Evolutionary conservation across 208 protist genomes (phyloP), one percentile per base, ranked within the genome.

Genomic region (Trypanosoma cruzi): DNA sequence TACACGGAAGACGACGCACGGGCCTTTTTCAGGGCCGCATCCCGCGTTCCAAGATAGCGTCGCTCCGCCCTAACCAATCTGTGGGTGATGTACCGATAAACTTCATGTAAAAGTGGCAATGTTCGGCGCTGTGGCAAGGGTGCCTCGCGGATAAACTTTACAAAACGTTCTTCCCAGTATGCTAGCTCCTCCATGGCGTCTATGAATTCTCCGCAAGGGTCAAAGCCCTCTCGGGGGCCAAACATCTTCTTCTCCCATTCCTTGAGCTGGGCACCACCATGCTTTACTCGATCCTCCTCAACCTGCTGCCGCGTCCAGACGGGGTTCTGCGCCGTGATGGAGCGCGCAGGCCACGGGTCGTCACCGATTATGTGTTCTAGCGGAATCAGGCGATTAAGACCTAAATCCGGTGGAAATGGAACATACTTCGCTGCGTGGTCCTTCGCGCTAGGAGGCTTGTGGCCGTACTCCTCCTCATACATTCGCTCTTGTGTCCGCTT

Each of bases 391-490:
- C 87, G 90, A 42, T 87, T 75, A 52, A 95, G 64, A 28, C 54
- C 52, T 14, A 90, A 85, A 54, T 92, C 85, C 0, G 89, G 89
- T 0, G 89, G 89, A 64, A 89, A 93, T 4, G 89, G 89, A 28
- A 88, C 76, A 55, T 84, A 86, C 75, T 95, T 90, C 44, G 73
- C 50, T 20, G 79, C 81, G 50, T 75, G 70, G 16, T 95, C 89
- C 71, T 82, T 88, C 52, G 75, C 61, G 50, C 72, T 88, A 4
- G 89, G 82, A 6, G 85, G 85, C 65, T 92, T 91, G 46, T 74
- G 77, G 14, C 90, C 90, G 68, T 93, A 89, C 78, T 92, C 82
- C 69, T 81, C 86, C 75, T 92, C 90, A 70, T 95, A 95, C 56
- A 93, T 77, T 34, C 87, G 82, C 68, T 95, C 86, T 75, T 92